Evolutionary conservation across 805 yeast genomes (phyloP), one percentile per base, ranked within the genome.

Genomic region (Suhomyces vadensis): DNA sequence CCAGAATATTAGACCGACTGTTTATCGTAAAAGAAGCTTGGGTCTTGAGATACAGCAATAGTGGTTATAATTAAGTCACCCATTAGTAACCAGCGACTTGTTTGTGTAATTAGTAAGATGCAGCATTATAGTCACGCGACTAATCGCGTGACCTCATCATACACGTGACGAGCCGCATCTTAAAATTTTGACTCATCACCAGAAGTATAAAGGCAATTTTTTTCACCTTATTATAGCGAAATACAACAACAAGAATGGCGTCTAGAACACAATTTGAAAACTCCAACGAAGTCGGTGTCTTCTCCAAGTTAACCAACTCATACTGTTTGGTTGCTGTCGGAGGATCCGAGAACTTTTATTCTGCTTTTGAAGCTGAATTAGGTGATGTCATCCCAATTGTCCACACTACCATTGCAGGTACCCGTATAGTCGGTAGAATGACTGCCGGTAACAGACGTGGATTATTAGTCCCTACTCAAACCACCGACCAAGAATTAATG

Each of bases 361-460:
- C 97, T 45, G 96, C 97, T 22, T 92, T 94, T 64, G 99, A 94
- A 75, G 96, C 97, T 42, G 97, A 94, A 69, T 75, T 95, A 52
- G 97, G 97, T 49, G 98, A 91, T 69, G 90, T 89, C 42, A 82
- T 94, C 51, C 99, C 99, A 42, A 88, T 94, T 59, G 94, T 88
- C 51, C 97, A 94, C 64, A 89, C 98, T 43, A 94, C 99, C 47
- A 94, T 94, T 58, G 97, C 97, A 24, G 99, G 99, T 57, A 91
- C 96, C 60, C 85, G 99, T 72, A 94, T 94, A 53, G 85, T 94
- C 49, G 99, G 99, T 60, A 81, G 99, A 69, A 86, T 94, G 95
- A 87, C 97, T 33, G 97, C 97, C 36, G 99, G 96, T 60, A 94
- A 94, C 79, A 85, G 99, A 75, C 82, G 98, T 66, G 99, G 99